Base-by-base conservation (phyloP, 345 rosid genomes). In the Odontarrhena argentea region DNA sequence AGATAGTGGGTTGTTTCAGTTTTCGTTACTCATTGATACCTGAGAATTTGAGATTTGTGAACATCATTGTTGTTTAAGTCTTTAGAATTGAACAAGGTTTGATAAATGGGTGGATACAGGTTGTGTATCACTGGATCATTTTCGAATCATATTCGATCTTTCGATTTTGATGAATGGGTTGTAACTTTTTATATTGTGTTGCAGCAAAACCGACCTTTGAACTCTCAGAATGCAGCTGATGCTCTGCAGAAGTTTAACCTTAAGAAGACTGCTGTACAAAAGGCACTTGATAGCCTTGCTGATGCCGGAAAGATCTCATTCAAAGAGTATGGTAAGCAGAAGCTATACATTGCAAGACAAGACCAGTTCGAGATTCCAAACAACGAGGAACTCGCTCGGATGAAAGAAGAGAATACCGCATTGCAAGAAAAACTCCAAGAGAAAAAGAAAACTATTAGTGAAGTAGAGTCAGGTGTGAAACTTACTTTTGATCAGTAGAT, bases 301-400 rank as follows among this genome's bases (percentile, higher is more conserved):
- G 99, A 94, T 64, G 46, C 65, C 1, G 87, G 93, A 6, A 81
- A 80, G 74, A 88, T 94, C 59, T 82, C 93, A 0, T 91, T 85
- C 68, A 91, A 88, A 77, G 99, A 94, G 84, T 87, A 88, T 66
- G 97, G 97, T 34, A 88, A 94, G 80, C 99, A 94, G 89, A 94
- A 94, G 77, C 74, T 94, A 53, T 91, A 88, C 72, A 61, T 94
- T 40, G 97, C 99, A 55, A 83, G 86, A 66, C 97, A 94, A 75
- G 97, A 88, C 80, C 99, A 87, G 80, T 91, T 88, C 47, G 80
- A 91, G 51, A 88, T 91, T 63, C 96, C 93, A 8, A 86, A 87
- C 84, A 74, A 12, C 0, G 96, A 91, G 56, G 96, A 88, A 78
- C 91, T 94, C 75, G 82, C 70, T 76, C 78, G 6, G 41, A 94